Conservation (phyloP, 371 early-diverging fungal genomes). For the Apophysomyces trapeziformis region DNA sequence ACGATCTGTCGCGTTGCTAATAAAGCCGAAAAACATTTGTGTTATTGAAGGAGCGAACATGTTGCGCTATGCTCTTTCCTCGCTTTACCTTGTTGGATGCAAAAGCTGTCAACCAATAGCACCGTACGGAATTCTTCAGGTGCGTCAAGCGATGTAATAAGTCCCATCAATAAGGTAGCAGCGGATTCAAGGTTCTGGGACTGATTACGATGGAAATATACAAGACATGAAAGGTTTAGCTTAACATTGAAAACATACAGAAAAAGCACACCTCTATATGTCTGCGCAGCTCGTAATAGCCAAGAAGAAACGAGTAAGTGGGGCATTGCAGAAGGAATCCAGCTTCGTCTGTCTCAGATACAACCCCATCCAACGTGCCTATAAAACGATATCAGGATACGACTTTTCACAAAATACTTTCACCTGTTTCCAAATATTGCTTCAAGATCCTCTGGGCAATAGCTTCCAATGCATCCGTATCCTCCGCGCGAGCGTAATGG, state of each 20-base stretch:
- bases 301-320: slow-evolving; percentile 24
- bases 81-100: slow-evolving; percentile 16
- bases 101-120: slow-evolving; percentile 20
- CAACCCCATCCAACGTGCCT: slow-evolving; percentile 21
- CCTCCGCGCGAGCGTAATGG: slow-evolving; percentile 30
- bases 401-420: background rate
- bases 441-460: slow-evolving; percentile 24
- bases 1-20: background rate
- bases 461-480: slow-evolving; percentile 25
- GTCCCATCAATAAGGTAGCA: slow-evolving; percentile 11
- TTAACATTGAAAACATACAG: background rate
- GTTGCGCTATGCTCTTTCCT: background rate
- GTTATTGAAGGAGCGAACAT: background rate
- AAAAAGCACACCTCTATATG: slow-evolving; percentile 15
- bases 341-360: slow-evolving; percentile 17
- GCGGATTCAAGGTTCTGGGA: slow-evolving; percentile 3
- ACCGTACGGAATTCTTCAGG: slow-evolving; percentile 22
- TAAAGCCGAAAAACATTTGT: background rate
- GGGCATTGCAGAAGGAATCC: slow-evolving; percentile 19
- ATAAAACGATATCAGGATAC: background rate
- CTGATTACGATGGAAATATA: background rate
- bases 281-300: slow-evolving; percentile 22
- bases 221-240: background rate
- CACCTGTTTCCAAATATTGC: slow-evolving; percentile 27
- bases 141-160: slow-evolving; percentile 14